Base-by-base conservation (phyloP, 169 alveolate species). In the Plasmodium sp. region DNA sequence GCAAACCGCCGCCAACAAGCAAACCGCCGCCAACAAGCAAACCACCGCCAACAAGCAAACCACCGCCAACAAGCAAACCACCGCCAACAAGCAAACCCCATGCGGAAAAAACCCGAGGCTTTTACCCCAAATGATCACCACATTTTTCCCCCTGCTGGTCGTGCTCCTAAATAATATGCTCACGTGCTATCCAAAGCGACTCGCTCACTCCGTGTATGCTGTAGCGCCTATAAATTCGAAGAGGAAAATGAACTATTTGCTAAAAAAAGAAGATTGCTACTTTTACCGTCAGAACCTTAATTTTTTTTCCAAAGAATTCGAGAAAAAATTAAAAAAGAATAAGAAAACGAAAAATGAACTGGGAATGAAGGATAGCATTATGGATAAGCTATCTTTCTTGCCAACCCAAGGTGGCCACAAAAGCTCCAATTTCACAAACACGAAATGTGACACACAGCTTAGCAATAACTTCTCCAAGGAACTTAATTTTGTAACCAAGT, bases 211-310 rank as follows among this genome's bases (percentile, higher is more conserved):
- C 36, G 67, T 22, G 31, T 39, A 71, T 41, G 82, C 39, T 22
- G 31, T 39, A 71, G 83, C 51, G 27, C 34, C 48, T 33, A 71
- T 43, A n/a, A 71, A 34, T 31, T 71, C 72, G 33, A 22, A 84
- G 54, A 39, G n/a, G 71, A 84, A 84, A 84, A 84, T 84, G 92
- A 84, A 33, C 75, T 71, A 41, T 41, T 72, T 84, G 54, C 48
- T 84, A 9, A 84, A 84, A 71, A 84, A 84, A 43, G 92, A 84
- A 67, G 92, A 84, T 84, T 71, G 39, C 83, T 84, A 84, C 45
- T 34, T 84, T 84, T 36, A 51, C 62, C 84, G 93, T n/a, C 51
- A 85, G 16, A 85, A 85, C 80, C 41, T 85, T 75, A 85, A 51
- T 16, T 12, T 51, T n/a, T 74, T 75, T 36, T 77, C 93, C 43